Evolutionary conservation across 164 flowering plant species (phyloP), one percentile per base, ranked within the genome.

Genomic region (Chimonanthus salicifolius): DNA sequence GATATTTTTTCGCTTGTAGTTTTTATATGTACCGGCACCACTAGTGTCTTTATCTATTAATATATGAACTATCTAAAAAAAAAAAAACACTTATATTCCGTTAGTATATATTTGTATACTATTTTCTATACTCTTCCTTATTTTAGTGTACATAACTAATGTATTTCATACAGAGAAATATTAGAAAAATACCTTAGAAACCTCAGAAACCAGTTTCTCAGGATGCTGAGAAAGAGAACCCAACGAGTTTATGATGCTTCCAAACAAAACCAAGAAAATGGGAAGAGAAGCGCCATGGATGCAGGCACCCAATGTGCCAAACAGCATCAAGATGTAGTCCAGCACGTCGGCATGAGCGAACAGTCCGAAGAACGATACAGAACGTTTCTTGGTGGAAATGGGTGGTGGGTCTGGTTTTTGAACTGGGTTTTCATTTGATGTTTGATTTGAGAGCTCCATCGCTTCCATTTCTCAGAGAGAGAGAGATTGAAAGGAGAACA

Each of bases 231-330:
- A 70, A 0, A 87, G 67, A 69, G 78, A 80, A 15, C 94, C 94
- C 62, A 92, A 49, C 64, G 90, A 87, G 78, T 89, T 82, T 44
- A 92, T 85, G 85, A 92, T 72, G 33, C 81, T 84, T 48, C 93
- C 94, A 67, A 90, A 90, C 64, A 92, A 74, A 63, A 90, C 43
- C 47, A 90, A 87, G 86, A 90, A 92, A 4, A 88, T 77, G 15
- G 97, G 94, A 60, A 89, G 82, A 0, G 89, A 83, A 16, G 90
- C 88, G 16, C 97, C 97, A 76, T 92, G 97, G 10, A 86, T 46
- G 66, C 83, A 82, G 0, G 94, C 87, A 8, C 93, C 97, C 21
- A 85, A 6, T 67, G 85, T 82, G 15, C 93, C 97, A 13, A 85
- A 73, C 50, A 89, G 82, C 92, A 92, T 92, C 79, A 90, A 77